Conservation (phyloP, 1,139 yeast species). For the Suhomyces bribrorum region DNA sequence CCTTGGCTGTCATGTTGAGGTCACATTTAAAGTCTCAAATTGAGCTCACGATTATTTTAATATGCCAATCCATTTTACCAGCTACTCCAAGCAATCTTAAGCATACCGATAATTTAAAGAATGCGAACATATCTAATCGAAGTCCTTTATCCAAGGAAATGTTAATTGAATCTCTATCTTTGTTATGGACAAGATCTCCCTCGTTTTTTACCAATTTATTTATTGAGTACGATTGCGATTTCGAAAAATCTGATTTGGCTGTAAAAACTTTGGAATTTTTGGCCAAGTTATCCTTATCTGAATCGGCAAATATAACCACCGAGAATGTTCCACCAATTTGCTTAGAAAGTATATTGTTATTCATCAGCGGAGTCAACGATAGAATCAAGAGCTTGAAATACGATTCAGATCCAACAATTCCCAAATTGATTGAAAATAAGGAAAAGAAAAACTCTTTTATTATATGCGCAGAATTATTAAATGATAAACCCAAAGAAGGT, state of each 20-base stretch:
- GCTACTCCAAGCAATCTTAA: conserved; percentile 20
- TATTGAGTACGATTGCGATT: conserved; percentile 87
- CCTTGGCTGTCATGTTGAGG: conserved; percentile 62
- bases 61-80: conserved; percentile 57
- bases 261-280: conserved; percentile 66
- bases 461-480: conserved; percentile 70
- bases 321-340: conserved; percentile 93
- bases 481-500: conserved; percentile 77
- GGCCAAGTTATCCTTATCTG: conserved; percentile 77
- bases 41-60: conserved; percentile 62
- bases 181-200: conserved; percentile 83
- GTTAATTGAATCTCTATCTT: conserved; percentile 79
- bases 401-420: conserved; percentile 22
- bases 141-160: conserved; percentile 61
- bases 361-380: conserved; percentile 65
- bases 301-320: conserved; percentile 73
- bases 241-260: conserved; percentile 83
- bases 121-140: conserved; percentile 28
- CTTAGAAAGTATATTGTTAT: conserved; percentile 78
- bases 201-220: conserved; percentile 74
- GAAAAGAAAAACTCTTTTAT: conserved; percentile 72
- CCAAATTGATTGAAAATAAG: conserved; percentile 46
- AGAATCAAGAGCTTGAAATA: conserved; percentile 41
- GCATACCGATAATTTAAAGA: conserved; percentile 22
- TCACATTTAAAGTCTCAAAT: conserved; percentile 62